Conservation (phyloP, 208 protist genomes). For the Leptomonas pyrrhocoris region DNA sequence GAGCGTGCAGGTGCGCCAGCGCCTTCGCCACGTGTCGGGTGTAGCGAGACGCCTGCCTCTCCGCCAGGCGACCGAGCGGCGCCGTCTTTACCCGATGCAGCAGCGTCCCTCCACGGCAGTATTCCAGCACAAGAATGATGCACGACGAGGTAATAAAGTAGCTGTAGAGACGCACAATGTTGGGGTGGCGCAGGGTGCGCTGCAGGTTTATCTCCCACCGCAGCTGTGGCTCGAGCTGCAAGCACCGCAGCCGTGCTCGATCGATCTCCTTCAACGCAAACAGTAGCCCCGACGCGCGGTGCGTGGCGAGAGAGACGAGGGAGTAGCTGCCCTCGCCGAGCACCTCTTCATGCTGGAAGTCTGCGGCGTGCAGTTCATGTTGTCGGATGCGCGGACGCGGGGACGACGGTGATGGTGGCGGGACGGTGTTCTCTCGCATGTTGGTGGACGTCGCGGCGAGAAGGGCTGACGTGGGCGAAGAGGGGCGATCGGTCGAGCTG, state of each 20-base stretch:
- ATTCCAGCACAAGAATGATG: slow-evolving; percentile 74
- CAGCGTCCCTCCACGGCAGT: slow-evolving; percentile 73
- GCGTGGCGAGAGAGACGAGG: slow-evolving; percentile 67
- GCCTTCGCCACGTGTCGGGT: slow-evolving; percentile 70
- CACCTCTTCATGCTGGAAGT: slow-evolving; percentile 67
- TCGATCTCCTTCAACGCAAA: slow-evolving; percentile 84
- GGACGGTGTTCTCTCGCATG: too few relatives aligned
- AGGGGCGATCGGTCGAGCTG: too few relatives aligned
- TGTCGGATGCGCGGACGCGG: slow-evolving; percentile 40
- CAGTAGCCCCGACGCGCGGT: slow-evolving; percentile 51
- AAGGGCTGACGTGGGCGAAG: background rate
- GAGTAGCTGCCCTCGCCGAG: slow-evolving; percentile 80
- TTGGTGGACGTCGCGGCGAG: too few relatives aligned
- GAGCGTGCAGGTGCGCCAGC: slow-evolving; percentile 74
- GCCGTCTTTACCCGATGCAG: slow-evolving; percentile 39
- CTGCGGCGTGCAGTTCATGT: slow-evolving; percentile 53
- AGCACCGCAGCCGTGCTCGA: slow-evolving; percentile 34
- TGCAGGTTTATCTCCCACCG: slow-evolving; percentile 87
- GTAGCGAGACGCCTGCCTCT: slow-evolving; percentile 61
- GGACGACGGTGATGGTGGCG: background rate
- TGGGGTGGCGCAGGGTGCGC: slow-evolving; percentile 72
- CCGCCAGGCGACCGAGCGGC: slow-evolving; percentile 34
- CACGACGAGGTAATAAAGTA: slow-evolving; percentile 66
- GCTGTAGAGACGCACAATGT: slow-evolving; percentile 84
- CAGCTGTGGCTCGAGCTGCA: slow-evolving; percentile 56